A percentile compares a stretch with the other conserved stretches of the same genome.
Conservation (phyloP, 1,139 yeast genomes). For the Suzukiozyma palmioleophila region DNA sequence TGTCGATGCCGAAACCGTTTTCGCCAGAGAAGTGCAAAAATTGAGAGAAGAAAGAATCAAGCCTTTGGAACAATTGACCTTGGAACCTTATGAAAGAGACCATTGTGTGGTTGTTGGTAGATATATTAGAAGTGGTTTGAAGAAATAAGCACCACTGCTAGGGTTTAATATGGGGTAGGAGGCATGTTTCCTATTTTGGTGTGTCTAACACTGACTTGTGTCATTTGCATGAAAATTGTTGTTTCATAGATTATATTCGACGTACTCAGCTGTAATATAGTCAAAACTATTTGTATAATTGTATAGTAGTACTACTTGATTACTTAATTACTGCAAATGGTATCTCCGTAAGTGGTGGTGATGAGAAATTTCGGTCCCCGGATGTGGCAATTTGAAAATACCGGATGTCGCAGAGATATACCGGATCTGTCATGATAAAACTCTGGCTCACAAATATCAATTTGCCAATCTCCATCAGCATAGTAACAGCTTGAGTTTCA, state of each 20-base stretch:
- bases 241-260: neutral
- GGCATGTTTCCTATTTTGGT: neutral
- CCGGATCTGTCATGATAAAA: too few relatives aligned
- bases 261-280: too few relatives aligned
- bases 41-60: constrained; percentile 98
- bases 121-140: constrained; percentile 86
- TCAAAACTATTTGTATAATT: too few relatives aligned
- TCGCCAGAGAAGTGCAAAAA: constrained; percentile 98
- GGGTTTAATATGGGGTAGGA: neutral
- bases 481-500: too few relatives aligned
- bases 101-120: constrained; percentile 98
- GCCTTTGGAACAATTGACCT: constrained; percentile 96
- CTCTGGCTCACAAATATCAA: too few relatives aligned
- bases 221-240: neutral
- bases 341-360: too few relatives aligned
- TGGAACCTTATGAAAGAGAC: constrained; percentile 99
- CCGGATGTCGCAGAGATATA: too few relatives aligned
- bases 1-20: constrained; percentile 98
- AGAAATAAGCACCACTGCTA: constrained; percentile 28
- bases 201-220: neutral
- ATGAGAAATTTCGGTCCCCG: too few relatives aligned
- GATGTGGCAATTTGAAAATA: too few relatives aligned
- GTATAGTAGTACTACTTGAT: too few relatives aligned
- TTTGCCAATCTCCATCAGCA: too few relatives aligned
- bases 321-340: too few relatives aligned